Evolutionary conservation across 306 rosid species (phyloP).

Genomic region (Rosa chinensis): DNA sequence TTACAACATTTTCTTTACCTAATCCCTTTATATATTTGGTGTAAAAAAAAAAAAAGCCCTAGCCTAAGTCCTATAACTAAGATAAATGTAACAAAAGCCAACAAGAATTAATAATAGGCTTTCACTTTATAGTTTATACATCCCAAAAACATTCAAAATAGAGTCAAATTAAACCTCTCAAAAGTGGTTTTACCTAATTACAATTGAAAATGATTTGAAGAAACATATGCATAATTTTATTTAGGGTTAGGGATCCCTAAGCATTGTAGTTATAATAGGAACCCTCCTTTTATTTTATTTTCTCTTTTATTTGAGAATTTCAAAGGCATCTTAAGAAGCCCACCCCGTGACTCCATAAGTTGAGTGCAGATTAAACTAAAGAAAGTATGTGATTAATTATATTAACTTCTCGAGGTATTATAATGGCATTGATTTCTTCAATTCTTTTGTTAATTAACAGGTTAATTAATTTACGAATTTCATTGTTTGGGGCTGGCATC

Average conservation of each 20-base stretch:
- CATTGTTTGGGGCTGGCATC: background rate
- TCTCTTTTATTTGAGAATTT: background rate
- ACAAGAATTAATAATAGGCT: background rate
- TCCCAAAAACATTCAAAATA: background rate
- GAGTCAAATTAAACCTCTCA: background rate
- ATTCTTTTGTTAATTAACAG: background rate
- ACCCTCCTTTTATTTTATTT: background rate
- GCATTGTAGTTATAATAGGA: background rate
- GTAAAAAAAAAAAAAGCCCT: background rate
- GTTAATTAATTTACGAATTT: background rate
- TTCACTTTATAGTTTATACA: background rate
- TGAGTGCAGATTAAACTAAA: slow-evolving; percentile 3
- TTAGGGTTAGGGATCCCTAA: background rate
- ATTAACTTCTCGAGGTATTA: background rate
- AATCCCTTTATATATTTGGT: background rate
- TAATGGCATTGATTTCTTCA: slow-evolving; percentile 2
- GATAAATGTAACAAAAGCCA: background rate
- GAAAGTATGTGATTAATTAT: background rate
- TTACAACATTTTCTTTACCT: background rate
- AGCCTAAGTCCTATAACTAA: background rate
- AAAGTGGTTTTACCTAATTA: background rate
- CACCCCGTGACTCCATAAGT: background rate
- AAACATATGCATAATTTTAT: background rate
- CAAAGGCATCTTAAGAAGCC: background rate
- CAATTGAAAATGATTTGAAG: background rate